phyloP scores from a whole-genome alignment of 495 filamentous ascomycete genomes.

The Hypoxylon trugodes region DNA sequence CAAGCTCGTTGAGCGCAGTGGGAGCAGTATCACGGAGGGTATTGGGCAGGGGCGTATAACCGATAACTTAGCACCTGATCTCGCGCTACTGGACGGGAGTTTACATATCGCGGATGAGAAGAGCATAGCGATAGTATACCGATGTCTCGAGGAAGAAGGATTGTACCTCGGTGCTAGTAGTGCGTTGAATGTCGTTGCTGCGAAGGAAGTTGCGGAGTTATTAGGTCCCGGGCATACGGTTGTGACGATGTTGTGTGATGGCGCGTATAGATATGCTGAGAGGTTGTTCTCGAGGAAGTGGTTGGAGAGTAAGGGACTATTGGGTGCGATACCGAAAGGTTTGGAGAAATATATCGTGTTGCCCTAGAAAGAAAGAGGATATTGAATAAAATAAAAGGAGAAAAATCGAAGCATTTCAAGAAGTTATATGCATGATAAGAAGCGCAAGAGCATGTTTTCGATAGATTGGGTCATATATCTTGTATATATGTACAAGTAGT shows the following conservation, averaged over 20 bases:
- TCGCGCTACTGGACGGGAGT: slow-evolving; percentile 86
- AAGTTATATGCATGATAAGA: slow-evolving; percentile 2
- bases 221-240: slow-evolving; percentile 89
- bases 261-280: slow-evolving; percentile 95
- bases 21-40: slow-evolving; percentile 93
- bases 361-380: slow-evolving; percentile 57
- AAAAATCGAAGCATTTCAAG: background rate
- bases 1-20: slow-evolving; percentile 78
- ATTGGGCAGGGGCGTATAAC: slow-evolving; percentile 98
- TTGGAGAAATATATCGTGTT: slow-evolving; percentile 93
- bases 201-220: slow-evolving; percentile 91
- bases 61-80: slow-evolving; percentile 86
- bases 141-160: slow-evolving; percentile 95
- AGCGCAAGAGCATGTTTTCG: background rate
- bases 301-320: slow-evolving; percentile 83
- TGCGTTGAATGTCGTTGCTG: slow-evolving; percentile 92
- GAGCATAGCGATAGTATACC: slow-evolving; percentile 97
- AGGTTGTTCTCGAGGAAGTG: slow-evolving; percentile 89
- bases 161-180: slow-evolving; percentile 95
- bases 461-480: slow-evolving; percentile 26
- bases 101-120: slow-evolving; percentile 89
- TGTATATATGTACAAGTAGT: slow-evolving; percentile 38
- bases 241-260: slow-evolving; percentile 93
- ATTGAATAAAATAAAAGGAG: background rate
- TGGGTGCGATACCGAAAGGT: slow-evolving; percentile 83